Conservation (phyloP, 75 land plant species). For the Pinus taeda region DNA sequence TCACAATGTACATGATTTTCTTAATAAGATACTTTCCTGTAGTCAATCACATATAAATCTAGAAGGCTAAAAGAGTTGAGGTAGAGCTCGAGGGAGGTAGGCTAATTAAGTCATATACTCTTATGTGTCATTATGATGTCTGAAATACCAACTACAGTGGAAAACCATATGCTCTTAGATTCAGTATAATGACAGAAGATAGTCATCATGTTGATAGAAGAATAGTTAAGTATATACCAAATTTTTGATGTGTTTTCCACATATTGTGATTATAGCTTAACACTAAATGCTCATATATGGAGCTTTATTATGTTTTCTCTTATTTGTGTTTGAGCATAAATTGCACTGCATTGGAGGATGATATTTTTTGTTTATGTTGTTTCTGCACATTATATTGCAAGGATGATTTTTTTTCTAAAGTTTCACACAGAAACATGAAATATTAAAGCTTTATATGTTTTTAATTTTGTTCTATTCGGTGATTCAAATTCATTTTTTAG, state of each 20-base stretch:
- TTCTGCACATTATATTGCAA: too few species aligned
- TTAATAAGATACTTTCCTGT: not conserved
- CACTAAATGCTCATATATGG: not conserved
- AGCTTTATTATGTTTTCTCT: not conserved
- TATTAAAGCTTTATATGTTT: too few species aligned
- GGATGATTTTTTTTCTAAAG: too few species aligned
- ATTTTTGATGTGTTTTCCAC: not conserved
- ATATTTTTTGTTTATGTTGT: not conserved
- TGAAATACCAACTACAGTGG: not conserved
- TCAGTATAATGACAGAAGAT: too few species aligned
- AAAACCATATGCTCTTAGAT: not conserved
- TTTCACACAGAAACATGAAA: too few species aligned
- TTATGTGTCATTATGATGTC: not conserved
- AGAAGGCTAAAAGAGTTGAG: not conserved
- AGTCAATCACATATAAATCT: not conserved
- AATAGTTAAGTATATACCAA: too few species aligned
- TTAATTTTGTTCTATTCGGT: too few species aligned
- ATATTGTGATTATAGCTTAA: conserved; percentile 1
- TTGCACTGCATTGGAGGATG: not conserved
- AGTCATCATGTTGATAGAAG: too few species aligned
- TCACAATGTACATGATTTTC: too few species aligned
- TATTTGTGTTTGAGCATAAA: conserved; percentile 5
- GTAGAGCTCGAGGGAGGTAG: not conserved
- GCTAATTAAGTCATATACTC: not conserved
- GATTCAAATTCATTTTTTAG: too few species aligned